Evolutionary conservation across 371 early-diverging fungal species (phyloP).

Genomic region (Rhizopus arrhizus): DNA sequence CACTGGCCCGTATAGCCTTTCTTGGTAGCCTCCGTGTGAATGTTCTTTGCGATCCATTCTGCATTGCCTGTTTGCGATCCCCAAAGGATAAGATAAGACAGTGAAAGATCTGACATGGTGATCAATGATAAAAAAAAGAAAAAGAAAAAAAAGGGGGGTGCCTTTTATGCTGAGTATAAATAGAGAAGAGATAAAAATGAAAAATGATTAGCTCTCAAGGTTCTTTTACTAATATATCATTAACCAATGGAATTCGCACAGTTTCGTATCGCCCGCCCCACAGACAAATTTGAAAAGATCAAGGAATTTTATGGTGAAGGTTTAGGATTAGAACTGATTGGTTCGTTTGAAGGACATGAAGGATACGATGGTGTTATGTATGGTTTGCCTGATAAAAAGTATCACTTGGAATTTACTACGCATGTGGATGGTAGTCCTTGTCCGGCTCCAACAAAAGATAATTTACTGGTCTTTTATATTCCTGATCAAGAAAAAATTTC

Average conservation of each 20-base stretch:
- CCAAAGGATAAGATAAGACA: constrained; percentile 63
- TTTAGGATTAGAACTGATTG: neutral
- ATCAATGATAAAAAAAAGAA: neutral
- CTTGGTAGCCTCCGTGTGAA: constrained; percentile 72
- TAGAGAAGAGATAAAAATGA: neutral
- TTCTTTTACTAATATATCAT: neutral
- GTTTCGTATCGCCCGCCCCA: neutral
- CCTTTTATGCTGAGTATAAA: neutral
- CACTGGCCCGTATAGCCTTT: constrained; percentile 70
- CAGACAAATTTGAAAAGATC: neutral
- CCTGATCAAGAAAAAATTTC: neutral
- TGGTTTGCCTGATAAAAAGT: neutral
- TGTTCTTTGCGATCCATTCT: constrained; percentile 86
- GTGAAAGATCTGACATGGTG: constrained; percentile 27
- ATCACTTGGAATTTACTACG: neutral
- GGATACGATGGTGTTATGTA: neutral
- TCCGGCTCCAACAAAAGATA: neutral
- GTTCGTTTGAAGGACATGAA: neutral
- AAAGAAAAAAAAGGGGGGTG: neutral
- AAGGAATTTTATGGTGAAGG: neutral
- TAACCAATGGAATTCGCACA: neutral
- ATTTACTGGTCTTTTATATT: neutral
- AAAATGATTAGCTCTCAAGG: no score
- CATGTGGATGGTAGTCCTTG: neutral
- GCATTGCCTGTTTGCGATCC: constrained; percentile 95